phyloP scores from a whole-genome alignment of 805 yeast genomes.

The Nakazawaea ishiwadae region DNA sequence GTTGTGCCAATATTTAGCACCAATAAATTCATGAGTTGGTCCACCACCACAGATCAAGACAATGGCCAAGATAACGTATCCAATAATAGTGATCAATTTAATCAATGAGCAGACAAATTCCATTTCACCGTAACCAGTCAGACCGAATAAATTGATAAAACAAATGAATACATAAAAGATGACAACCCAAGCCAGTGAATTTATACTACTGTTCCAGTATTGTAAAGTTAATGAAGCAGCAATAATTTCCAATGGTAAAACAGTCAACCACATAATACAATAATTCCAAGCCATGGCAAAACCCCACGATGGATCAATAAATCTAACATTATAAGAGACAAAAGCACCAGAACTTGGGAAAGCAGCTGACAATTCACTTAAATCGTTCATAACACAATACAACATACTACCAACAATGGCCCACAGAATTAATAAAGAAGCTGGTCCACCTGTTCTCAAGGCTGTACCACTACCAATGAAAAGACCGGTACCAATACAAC shows the following conservation, averaged over 20 bases:
- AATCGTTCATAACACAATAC: conserved; percentile 46
- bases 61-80: conserved; percentile 57
- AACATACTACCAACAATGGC: conserved; percentile 45
- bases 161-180: conserved; percentile 49
- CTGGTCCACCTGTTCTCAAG: conserved; percentile 52
- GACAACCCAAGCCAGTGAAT: conserved; percentile 55
- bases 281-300: conserved; percentile 74
- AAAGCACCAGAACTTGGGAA: conserved; percentile 56
- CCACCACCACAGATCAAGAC: conserved; percentile 56
- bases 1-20: conserved; percentile 53
- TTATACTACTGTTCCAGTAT: conserved; percentile 46
- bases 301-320: conserved; percentile 63
- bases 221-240: conserved; percentile 55
- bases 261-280: conserved; percentile 58
- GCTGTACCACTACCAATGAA: conserved; percentile 56
- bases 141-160: conserved; percentile 48
- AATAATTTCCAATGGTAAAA: conserved; percentile 61
- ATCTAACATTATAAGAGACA: conserved; percentile 46
- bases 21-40: conserved; percentile 41
- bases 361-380: conserved; percentile 48
- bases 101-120: conserved; percentile 56
- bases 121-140: conserved; percentile 61
- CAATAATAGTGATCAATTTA: conserved; percentile 54
- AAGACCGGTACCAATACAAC: conserved; percentile 62
- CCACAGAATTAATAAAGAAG: conserved; percentile 48